These are phyloP conservation scores for Phytophthora pini DNA, from an alignment of 352 stramenopile genomes.

Conservation along the genomic window DNA sequence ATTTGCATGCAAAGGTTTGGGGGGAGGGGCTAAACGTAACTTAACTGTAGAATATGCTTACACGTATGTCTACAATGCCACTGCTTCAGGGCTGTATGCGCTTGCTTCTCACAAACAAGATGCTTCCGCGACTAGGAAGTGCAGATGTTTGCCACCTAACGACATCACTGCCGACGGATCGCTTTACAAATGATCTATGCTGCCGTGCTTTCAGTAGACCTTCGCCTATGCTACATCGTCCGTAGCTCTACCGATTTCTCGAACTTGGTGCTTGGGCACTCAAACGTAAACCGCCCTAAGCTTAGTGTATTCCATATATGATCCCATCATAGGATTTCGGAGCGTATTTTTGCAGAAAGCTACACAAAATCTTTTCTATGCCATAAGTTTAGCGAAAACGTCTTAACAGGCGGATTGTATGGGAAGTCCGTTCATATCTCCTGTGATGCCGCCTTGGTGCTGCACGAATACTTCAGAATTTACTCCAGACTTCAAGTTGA, in stretches of 20 bases:
- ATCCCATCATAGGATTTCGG: slow-evolving; percentile 13
- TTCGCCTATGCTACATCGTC: slow-evolving; percentile 13
- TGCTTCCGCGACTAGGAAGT: slow-evolving; percentile 5
- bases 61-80: neutral
- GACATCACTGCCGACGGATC: neutral
- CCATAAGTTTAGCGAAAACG: too few relatives aligned
- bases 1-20: too few relatives aligned
- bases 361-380: too few relatives aligned
- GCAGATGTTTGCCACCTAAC: slow-evolving; percentile 11
- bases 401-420: slow-evolving; percentile 5
- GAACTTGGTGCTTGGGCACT: too few relatives aligned
- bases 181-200: slow-evolving; percentile 4
- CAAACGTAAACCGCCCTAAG: too few relatives aligned
- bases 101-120: neutral
- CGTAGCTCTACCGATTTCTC: neutral
- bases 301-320: too few relatives aligned
- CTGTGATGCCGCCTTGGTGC: slow-evolving; percentile 15
- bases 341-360: slow-evolving; percentile 23
- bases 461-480: slow-evolving; percentile 35
- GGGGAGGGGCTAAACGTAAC: too few relatives aligned
- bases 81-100: too few relatives aligned
- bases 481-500: slow-evolving; percentile 37
- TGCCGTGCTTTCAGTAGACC: neutral
- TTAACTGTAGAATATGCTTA: neutral
- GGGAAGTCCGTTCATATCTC: slow-evolving; percentile 9